Evolutionary conservation across 108 stramenopile species (phyloP).

Genomic region (Stephanodiscus triporus): DNA sequence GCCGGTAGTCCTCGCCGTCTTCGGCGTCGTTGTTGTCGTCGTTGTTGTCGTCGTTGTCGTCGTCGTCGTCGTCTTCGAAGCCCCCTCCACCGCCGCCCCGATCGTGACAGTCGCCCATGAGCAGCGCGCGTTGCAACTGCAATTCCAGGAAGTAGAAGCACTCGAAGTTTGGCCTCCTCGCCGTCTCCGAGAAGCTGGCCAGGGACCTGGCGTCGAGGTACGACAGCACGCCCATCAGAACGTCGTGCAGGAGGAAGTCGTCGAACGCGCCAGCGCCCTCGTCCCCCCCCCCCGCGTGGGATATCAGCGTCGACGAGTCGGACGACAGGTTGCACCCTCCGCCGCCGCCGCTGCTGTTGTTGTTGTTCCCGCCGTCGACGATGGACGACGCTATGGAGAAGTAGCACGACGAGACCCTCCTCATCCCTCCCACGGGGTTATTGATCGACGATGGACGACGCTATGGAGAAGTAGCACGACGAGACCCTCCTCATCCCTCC

Average conservation of each 20-base stretch:
- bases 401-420: slow-evolving; percentile 69
- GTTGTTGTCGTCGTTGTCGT: not conserved
- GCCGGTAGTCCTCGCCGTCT: not conserved
- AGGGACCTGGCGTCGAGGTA: slow-evolving; percentile 63
- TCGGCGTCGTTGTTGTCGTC: not conserved
- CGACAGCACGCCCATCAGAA: slow-evolving; percentile 72
- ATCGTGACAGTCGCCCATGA: slow-evolving; percentile 22
- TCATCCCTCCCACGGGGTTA: slow-evolving; percentile 50
- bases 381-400: slow-evolving; percentile 57
- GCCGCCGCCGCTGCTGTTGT: slow-evolving; percentile 1
- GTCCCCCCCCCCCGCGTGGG: too few species aligned
- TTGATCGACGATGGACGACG: slow-evolving; percentile 27
- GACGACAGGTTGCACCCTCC: not conserved
- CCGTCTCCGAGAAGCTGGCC: slow-evolving; percentile 75
- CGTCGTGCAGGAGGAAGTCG: slow-evolving; percentile 72
- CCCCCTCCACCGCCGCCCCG: not conserved
- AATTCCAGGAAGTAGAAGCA: slow-evolving; percentile 77
- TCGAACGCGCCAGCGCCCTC: not conserved
- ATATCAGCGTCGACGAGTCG: slow-evolving; percentile 8
- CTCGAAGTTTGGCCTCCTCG: slow-evolving; percentile 70
- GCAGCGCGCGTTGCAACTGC: slow-evolving; percentile 69
- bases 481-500: slow-evolving; percentile 65
- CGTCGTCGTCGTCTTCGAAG: not conserved
- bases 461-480: slow-evolving; percentile 71
- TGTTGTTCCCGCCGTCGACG: slow-evolving; percentile 19